Evolutionary conservation across 257 asterid genomes (phyloP), one percentile per base, ranked within the genome.

Genomic region (Scutellaria baicalensis): DNA sequence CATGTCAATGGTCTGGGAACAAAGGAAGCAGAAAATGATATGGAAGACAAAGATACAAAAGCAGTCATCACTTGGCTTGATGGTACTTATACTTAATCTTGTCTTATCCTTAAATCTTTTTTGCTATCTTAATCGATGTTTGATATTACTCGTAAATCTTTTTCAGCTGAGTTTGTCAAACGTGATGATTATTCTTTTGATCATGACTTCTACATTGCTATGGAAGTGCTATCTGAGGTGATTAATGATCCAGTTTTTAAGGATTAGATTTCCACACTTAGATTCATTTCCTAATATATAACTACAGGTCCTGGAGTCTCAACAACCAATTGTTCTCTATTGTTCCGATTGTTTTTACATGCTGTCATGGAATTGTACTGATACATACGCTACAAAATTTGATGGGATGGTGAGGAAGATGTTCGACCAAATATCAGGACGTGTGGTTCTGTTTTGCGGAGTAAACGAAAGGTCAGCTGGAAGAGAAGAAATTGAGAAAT

Each of bases 221-320:
- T 86, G 89, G 87, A 84, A 79, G 88, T 88, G 51, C 87, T 88
- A 20, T 65, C 73, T 69, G 88, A 88, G 88, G 95, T n/a, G n/a
- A n/a, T n/a, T 88, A 64, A 55, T 31, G 9, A 58, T 52, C 54
- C 64, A 33, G 0, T 51, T 12, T 57, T 40, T 59, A 20, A 2
- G 5, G 2, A 10, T 27, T 2, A 27, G 4, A 5, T 27, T 27
- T 27, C 4, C 33, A 27, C 33, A 27, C 33, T 27, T 2, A 27
- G 2, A 27, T 27, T n/a, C n/a, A n/a, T n/a, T 27, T 27, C 33
- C 33, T 27, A 4, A 27, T 3, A 27, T 4, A 27, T n/a, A n/a
- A n/a, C n/a, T n/a, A n/a, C 57, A 66, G 60, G 61, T 60, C 40
- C 39, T 88, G 76, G 82, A 82, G 80, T 76, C 94, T 70, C 83